phyloP scores from a whole-genome alignment of 106 monocot species.

The Dioscorea dumetorum region DNA sequence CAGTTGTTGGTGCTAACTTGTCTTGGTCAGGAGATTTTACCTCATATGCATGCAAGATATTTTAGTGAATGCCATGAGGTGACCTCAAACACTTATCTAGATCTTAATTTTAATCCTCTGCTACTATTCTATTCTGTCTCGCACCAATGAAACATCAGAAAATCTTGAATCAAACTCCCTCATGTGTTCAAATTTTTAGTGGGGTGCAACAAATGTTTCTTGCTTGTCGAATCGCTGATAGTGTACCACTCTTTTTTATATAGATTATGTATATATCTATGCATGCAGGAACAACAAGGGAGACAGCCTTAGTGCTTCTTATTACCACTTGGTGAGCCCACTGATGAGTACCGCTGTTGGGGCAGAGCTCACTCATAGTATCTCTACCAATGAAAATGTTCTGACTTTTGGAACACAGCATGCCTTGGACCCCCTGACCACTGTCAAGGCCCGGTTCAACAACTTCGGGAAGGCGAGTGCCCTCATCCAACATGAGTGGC shows the following conservation, averaged over 20 bases:
- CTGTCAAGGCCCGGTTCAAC: conserved; percentile 36
- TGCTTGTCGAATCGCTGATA: too few relatives aligned
- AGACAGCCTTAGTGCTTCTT: conserved; percentile 24
- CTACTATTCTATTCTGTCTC: too few relatives aligned
- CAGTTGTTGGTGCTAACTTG: too few relatives aligned
- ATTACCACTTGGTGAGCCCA: conserved; percentile 37
- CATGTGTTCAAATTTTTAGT: too few relatives aligned
- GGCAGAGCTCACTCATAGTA: conserved; percentile 29
- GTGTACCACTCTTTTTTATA: not conserved
- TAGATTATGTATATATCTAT: not conserved
- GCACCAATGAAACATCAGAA: too few relatives aligned
- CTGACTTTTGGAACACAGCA: conserved; percentile 37
- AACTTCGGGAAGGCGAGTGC: conserved; percentile 33
- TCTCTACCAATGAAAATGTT: conserved; percentile 35
- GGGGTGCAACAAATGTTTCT: too few relatives aligned
- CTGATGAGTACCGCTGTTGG: conserved; percentile 29
- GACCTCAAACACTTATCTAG: too few relatives aligned
- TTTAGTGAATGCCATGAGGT: too few relatives aligned
- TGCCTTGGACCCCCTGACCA: conserved; percentile 30
- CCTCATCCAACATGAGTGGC: conserved; percentile 45
- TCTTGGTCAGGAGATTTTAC: too few relatives aligned
- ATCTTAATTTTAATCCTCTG: too few relatives aligned
- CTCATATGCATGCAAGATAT: too few relatives aligned
- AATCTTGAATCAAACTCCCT: too few relatives aligned
- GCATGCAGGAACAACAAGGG: conserved; percentile 41